These are phyloP conservation scores for Rhizopus arrhizus DNA, from an alignment of 371 early-diverging fungal species.

Conservation along the genomic window DNA sequence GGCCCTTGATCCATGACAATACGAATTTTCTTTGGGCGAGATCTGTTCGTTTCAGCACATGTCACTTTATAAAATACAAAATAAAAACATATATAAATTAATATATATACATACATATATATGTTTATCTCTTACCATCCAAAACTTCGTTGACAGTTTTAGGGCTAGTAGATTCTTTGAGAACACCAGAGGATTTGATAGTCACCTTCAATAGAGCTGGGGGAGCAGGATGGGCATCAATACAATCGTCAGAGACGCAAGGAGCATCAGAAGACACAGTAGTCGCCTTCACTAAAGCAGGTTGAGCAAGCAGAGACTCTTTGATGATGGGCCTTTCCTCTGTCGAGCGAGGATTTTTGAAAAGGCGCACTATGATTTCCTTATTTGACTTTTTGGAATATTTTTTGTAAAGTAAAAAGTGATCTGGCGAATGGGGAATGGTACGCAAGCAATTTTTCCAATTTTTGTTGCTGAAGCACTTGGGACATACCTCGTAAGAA, in stretches of 20 bases:
- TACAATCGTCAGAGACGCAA: too few relatives aligned
- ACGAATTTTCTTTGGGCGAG: background rate
- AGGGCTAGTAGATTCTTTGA: too few relatives aligned
- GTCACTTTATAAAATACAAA: too few relatives aligned
- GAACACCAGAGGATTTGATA: too few relatives aligned
- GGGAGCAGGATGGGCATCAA: too few relatives aligned
- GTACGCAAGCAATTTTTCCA: constrained; percentile 19
- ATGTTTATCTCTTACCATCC: too few relatives aligned
- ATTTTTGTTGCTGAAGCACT: constrained; percentile 44
- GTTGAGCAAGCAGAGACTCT: background rate
- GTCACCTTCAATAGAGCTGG: too few relatives aligned
- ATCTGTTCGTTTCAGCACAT: background rate
- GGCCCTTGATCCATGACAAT: background rate
- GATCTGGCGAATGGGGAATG: constrained; percentile 29
- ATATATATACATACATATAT: too few relatives aligned
- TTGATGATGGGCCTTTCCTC: background rate
- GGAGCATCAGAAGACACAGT: too few relatives aligned
- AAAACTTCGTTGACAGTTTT: too few relatives aligned
- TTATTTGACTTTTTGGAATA: constrained; percentile 20
- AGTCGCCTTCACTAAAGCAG: background rate
- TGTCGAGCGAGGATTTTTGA: background rate
- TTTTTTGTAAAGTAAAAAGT: constrained; percentile 43
- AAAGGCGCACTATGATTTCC: constrained; percentile 16
- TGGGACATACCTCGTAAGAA: constrained; percentile 57
- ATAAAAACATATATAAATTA: too few relatives aligned